Conservation (phyloP, 2,329 filamentous ascomycete genomes). For the Acephala macrosclerotiorum region DNA sequence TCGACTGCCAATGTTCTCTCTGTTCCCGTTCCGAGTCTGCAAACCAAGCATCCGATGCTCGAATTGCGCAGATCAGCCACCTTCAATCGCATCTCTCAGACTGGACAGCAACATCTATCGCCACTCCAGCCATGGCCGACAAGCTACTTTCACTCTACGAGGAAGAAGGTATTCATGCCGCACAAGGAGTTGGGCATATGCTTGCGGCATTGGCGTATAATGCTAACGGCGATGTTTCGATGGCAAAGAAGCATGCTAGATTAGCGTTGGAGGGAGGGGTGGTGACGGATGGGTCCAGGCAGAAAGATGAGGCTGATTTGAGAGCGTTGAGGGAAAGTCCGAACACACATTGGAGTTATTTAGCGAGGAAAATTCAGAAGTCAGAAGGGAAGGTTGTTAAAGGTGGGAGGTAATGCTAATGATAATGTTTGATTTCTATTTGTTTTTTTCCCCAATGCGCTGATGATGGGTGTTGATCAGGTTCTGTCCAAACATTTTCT, state of each 20-base stretch:
- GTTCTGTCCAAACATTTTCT: too few species aligned
- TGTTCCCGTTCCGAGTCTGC: slow-evolving; percentile 43
- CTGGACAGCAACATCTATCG: slow-evolving; percentile 41
- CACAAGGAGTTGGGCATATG: slow-evolving; percentile 47
- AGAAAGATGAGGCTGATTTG: slow-evolving; percentile 45
- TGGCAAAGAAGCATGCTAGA: slow-evolving; percentile 46
- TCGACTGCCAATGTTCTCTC: slow-evolving; percentile 48
- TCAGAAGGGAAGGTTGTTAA: not conserved
- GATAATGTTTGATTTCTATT: not conserved
- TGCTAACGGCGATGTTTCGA: slow-evolving; percentile 44
- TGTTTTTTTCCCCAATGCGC: not conserved
- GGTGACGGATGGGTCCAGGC: slow-evolving; percentile 43
- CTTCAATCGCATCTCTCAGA: slow-evolving; percentile 47
- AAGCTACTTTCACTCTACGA: slow-evolving; percentile 48
- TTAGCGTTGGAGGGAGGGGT: slow-evolving; percentile 40
- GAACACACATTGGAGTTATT: slow-evolving; percentile 42
- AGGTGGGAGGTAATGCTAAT: not conserved
- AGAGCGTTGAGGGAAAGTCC: slow-evolving; percentile 43
- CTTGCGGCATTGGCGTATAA: slow-evolving; percentile 51
- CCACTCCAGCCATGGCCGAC: slow-evolving; percentile 47
- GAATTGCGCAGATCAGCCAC: slow-evolving; percentile 44
- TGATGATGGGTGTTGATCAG: not conserved
- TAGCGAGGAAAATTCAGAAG: slow-evolving; percentile 23
- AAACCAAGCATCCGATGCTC: slow-evolving; percentile 45
- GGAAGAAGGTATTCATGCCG: slow-evolving; percentile 44